Conservation (phyloP, 1,284 basidiomycete species). For the Naganishia albida region DNA sequence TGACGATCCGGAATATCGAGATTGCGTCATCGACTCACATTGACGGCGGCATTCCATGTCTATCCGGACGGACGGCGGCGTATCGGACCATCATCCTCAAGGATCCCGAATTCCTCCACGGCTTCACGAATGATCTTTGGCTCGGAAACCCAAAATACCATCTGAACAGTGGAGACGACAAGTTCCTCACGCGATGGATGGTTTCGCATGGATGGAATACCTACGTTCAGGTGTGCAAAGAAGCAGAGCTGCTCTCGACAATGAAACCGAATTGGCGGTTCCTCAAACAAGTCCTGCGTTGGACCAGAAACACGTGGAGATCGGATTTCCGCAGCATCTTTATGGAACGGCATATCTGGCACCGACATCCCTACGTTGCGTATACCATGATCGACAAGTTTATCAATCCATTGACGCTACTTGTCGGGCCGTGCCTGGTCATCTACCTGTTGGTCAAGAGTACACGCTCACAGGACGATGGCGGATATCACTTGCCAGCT, state of each 20-base stretch:
- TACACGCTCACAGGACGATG: slow-evolving; percentile 65
- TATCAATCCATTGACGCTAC: slow-evolving; percentile 83
- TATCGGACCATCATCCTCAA: slow-evolving; percentile 90
- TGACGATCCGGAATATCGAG: slow-evolving; percentile 89
- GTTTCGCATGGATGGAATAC: slow-evolving; percentile 90
- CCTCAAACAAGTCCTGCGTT: slow-evolving; percentile 84
- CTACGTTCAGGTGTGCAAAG: slow-evolving; percentile 85
- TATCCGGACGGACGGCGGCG: slow-evolving; percentile 86
- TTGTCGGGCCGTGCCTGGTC: slow-evolving; percentile 77
- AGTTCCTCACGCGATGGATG: slow-evolving; percentile 95
- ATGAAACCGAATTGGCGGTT: slow-evolving; percentile 97
- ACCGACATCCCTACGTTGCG: slow-evolving; percentile 81
- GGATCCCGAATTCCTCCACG: slow-evolving; percentile 85
- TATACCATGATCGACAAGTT: slow-evolving; percentile 93
- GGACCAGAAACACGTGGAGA: slow-evolving; percentile 91
- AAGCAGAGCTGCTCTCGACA: slow-evolving; percentile 83
- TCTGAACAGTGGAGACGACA: slow-evolving; percentile 88
- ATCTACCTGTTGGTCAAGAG: slow-evolving; percentile 74
- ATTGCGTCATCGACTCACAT: slow-evolving; percentile 85
- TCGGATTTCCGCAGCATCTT: slow-evolving; percentile 84
- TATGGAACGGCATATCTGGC: slow-evolving; percentile 84
- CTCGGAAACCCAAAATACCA: slow-evolving; percentile 74
- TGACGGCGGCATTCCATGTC: slow-evolving; percentile 85
- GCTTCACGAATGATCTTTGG: slow-evolving; percentile 92
- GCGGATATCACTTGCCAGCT: slow-evolving; percentile 84